Percentiles rank a stretch among this genome's conserved stretches.
Evolutionary conservation across 78 protist species (phyloP).

Genomic region (Monocercomonoides exilis): DNA sequence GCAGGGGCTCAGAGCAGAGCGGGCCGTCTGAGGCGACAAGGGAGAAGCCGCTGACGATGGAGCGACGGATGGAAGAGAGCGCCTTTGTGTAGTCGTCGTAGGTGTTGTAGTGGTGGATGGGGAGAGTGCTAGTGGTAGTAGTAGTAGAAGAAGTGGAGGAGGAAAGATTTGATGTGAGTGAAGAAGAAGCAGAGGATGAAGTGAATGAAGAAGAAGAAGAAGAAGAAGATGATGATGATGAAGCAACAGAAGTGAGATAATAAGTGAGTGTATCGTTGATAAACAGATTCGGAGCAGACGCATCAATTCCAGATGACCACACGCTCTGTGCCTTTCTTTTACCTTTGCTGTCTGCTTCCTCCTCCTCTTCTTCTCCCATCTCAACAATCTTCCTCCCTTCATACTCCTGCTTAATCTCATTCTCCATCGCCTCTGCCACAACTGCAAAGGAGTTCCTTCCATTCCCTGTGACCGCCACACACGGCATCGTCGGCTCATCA

Average conservation of each 20-base stretch:
- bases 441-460: not conserved
- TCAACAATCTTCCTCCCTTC: not conserved
- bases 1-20: slow-evolving; percentile 41
- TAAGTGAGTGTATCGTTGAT: not conserved
- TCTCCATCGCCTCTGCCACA: slow-evolving; percentile 15
- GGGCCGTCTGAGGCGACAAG: not conserved
- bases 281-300: not conserved
- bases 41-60: not conserved
- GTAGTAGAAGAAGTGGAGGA: not conserved
- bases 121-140: not conserved
- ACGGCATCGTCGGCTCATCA: slow-evolving; percentile 78
- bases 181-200: not conserved
- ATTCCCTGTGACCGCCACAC: slow-evolving; percentile 86
- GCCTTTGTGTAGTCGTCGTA: not conserved
- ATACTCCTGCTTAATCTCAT: slow-evolving; percentile 40
- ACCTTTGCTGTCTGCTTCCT: not conserved
- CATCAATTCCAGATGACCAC: not conserved
- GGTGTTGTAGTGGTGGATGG: not conserved
- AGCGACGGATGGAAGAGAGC: not conserved
- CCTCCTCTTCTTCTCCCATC: not conserved
- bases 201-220: not conserved
- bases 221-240: not conserved
- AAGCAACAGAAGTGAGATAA: not conserved
- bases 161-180: not conserved
- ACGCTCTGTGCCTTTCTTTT: too few relatives aligned